Conservation (phyloP, 2,329 filamentous ascomycete species). For the Penicillium digitatum region DNA sequence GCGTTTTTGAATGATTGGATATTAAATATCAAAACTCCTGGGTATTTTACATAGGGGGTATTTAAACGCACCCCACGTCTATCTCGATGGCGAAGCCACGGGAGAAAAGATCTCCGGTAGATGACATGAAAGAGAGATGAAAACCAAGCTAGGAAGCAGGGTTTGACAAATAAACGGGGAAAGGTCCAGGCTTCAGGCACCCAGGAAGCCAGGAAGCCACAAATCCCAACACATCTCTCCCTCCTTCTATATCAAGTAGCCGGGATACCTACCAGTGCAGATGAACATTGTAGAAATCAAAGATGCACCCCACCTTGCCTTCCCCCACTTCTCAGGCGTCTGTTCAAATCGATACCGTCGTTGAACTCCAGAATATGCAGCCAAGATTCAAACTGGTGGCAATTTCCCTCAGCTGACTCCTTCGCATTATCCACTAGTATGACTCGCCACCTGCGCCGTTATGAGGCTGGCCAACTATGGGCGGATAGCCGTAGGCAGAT, state of each 20-base stretch:
- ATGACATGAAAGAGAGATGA: neutral
- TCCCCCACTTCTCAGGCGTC: conserved; percentile 6
- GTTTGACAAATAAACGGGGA: neutral
- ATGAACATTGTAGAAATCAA: neutral
- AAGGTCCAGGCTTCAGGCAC: neutral
- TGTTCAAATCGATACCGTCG: neutral
- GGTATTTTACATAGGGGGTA: neutral
- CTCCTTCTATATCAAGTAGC: neutral
- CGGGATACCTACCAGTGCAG: neutral
- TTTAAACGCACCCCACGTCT: neutral
- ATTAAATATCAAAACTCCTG: neutral
- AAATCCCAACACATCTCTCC: neutral
- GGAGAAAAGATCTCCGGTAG: neutral
- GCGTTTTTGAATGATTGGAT: neutral
- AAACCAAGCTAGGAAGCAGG: neutral
- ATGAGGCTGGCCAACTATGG: conserved; percentile 46
- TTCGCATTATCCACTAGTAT: conserved; percentile 30
- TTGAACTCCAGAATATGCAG: neutral
- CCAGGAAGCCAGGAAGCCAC: neutral
- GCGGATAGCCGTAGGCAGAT: conserved; percentile 45
- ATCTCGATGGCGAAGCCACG: neutral
- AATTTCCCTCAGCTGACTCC: neutral
- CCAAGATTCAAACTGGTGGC: neutral
- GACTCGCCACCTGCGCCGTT: conserved; percentile 47
- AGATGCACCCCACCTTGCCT: neutral